A percentile compares a stretch with the other conserved stretches of the same genome.
These are phyloP conservation scores for Diatrype stigma DNA, from an alignment of 2,329 filamentous ascomycete genomes.

Conservation along the genomic window DNA sequence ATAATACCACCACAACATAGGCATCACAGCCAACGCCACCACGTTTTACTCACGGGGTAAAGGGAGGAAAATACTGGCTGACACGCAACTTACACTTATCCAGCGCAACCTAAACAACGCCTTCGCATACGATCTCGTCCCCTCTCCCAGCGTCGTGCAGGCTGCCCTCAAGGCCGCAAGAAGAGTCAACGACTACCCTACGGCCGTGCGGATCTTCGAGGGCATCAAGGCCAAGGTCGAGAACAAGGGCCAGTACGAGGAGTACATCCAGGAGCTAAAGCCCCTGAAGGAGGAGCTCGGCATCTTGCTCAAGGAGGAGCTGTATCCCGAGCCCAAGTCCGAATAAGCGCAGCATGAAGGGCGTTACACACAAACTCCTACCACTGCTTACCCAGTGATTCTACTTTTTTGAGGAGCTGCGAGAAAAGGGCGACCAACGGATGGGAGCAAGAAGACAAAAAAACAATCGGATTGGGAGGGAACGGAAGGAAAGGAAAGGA, in stretches of 20 bases:
- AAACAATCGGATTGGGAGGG: not conserved
- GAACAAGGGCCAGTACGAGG: conserved; percentile 95
- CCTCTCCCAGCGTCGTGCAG: conserved; percentile 83
- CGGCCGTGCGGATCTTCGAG: conserved; percentile 97
- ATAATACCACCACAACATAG: conserved; percentile 1
- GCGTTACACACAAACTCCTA: not conserved
- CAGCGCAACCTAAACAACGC: conserved; percentile 80
- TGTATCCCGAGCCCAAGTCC: conserved; percentile 72
- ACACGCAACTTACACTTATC: conserved; percentile 8
- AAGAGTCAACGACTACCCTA: conserved; percentile 97
- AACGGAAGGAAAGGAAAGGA: conserved; percentile 5
- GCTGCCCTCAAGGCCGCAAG: conserved; percentile 91
- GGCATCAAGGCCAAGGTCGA: conserved; percentile 99
- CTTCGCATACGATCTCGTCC: conserved; percentile 99
- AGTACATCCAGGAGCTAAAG: conserved; percentile 93
- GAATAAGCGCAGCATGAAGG: conserved; percentile 25
- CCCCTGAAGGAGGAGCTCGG: conserved; percentile 90
- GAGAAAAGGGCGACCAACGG: not conserved
- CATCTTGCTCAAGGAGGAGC: conserved; percentile 83
- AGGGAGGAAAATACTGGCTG: conserved; percentile 5
- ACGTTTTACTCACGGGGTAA: too few species aligned
- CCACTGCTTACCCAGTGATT: conserved; percentile 1
- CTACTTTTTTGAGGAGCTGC: conserved; percentile 1
- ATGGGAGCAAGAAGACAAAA: not conserved
- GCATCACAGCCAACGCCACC: not conserved